Base-by-base conservation (phyloP, 2,329 filamentous ascomycete genomes). In the Diaporthe velutina region DNA sequence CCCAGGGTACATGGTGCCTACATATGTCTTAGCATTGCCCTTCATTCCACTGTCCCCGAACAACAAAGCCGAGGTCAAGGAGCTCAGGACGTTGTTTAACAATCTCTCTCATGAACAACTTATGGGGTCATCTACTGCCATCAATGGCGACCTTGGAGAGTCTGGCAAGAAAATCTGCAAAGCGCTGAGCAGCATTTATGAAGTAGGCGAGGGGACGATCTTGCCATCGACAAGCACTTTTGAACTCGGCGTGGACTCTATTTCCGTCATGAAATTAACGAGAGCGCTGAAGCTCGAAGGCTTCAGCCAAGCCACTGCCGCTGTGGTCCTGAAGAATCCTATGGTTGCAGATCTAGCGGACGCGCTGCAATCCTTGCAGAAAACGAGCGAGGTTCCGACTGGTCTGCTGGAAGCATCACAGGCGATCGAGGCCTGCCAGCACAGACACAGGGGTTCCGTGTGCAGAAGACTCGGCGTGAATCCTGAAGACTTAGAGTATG, bases 1-100 rank as follows among this genome's bases (percentile, higher is more conserved):
- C 4, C 94, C 96, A 0, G 90, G 89, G 0, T 98, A 98, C 81
- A 98, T 98, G 96, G 90, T 98, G 2, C 96, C 96, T 0, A 96
- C 95, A 0, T 94, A 97, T 79, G 91, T 97, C 74, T 85, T 98
- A 33, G 90, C 89, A 4, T 84, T 98, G 10, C 88, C 91, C 0
- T 88, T 85, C 10, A 91, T 98, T 71, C 96, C 96, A 0, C 86
- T 98, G 0, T 97, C 95, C 1, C 86, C 94, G 9, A 98, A 98
- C 82, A 98, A 98, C 83, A 98, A 98, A 81, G 93, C 93, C 0
- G 95, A 98, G 79, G 87, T 88, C 9, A 96, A 93, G 79, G 86
- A 88, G 48, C 84, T 98, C 3, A 92, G 90, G 74, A 83, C 84
- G 0, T 83, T 97, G 1, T 98, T 96, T 79, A 83, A 89, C 13